Evolutionary conservation across 352 stramenopile species (phyloP), one percentile per base, ranked within the genome.

Genomic region (Globisporangium cylindrosporum): DNA sequence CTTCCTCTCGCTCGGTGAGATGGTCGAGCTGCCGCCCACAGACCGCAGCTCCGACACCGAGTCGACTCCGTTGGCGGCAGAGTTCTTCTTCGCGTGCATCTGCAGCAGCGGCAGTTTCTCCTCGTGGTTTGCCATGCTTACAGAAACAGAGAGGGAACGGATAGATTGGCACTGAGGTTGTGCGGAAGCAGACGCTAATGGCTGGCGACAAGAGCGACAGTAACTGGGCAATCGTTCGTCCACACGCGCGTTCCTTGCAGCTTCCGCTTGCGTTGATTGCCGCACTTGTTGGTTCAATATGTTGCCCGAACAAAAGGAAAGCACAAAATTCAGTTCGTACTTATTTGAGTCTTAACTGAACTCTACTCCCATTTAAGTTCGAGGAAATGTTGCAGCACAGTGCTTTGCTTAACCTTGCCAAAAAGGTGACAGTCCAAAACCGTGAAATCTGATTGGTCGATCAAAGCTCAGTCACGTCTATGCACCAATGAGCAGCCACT

Each of bases 21-120:
- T 22, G 32, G 4, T 38, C 6, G 56, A 29, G 27, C 32, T 54
- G 36, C 43, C 25, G 24, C 4, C 55, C 18, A 12, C 57, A 34
- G 25, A 62, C 12, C n/a, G 59, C 41, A 27, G 27, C 46, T 54
- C 59, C 10, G 25, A 27, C 18, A 48, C 38, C 20, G 41, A 57
- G 14, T 65, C 59, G 20, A 25, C 43, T 27, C n/a, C 59, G 15
- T 0, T 22, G 24, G 10, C 12, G 24, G 29, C 12, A 6, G 15
- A 7, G 10, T 27, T 60, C 7, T n/a, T 60, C 25, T 43, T 60
- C 27, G 27, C 55, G 15, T 43, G 55, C 29, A 14, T 4, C 27
- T 67, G 51, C 12, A 67, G 51, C 49, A 67, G 62, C 51, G 62
- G 51, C 49, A 41, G 49, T 20, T 61, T 51, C 51, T 67, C 62